These are phyloP conservation scores for Cerioporus squamosus DNA, from an alignment of 1,284 basidiomycete species.

Conservation along the genomic window DNA sequence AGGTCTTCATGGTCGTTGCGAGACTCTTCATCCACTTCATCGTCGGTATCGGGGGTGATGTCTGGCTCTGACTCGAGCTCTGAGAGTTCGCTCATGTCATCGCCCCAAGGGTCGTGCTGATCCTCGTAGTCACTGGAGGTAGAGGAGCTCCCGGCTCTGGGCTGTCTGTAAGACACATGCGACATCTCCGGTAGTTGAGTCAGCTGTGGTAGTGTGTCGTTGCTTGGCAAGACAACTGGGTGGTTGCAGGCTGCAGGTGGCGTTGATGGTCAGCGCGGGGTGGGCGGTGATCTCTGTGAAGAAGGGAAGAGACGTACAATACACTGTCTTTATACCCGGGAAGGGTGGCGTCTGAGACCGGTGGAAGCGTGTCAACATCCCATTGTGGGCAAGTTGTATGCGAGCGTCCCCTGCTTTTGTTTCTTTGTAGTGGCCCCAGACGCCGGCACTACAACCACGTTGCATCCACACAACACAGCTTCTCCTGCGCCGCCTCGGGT, in stretches of 20 bases:
- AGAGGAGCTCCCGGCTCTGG: slow-evolving; percentile 10
- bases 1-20: slow-evolving; percentile 6
- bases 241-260: neutral
- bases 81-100: slow-evolving; percentile 21
- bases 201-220: neutral
- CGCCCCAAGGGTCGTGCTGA: neutral
- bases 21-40: slow-evolving; percentile 20
- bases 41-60: slow-evolving; percentile 29
- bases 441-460: slow-evolving; percentile 14
- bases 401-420: slow-evolving; percentile 1
- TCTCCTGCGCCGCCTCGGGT: neutral
- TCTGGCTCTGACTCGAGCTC: slow-evolving; percentile 19
- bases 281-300: slow-evolving; percentile 7
- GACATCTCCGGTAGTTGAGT: slow-evolving; percentile 3
- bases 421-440: slow-evolving; percentile 1
- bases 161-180: neutral
- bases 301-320: slow-evolving; percentile 4
- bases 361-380: slow-evolving; percentile 9
- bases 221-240: neutral
- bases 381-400: slow-evolving; percentile 8
- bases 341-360: slow-evolving; percentile 1
- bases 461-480: slow-evolving; percentile 8
- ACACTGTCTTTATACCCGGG: slow-evolving; percentile 11
- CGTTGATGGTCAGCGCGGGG: slow-evolving; percentile 6
- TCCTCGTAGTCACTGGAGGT: slow-evolving; percentile 18